Percentiles rank a stretch among this genome's conserved stretches.
These are phyloP conservation scores for Alliaria petiolata DNA, from an alignment of 345 rosid species.

Conservation along the genomic window DNA sequence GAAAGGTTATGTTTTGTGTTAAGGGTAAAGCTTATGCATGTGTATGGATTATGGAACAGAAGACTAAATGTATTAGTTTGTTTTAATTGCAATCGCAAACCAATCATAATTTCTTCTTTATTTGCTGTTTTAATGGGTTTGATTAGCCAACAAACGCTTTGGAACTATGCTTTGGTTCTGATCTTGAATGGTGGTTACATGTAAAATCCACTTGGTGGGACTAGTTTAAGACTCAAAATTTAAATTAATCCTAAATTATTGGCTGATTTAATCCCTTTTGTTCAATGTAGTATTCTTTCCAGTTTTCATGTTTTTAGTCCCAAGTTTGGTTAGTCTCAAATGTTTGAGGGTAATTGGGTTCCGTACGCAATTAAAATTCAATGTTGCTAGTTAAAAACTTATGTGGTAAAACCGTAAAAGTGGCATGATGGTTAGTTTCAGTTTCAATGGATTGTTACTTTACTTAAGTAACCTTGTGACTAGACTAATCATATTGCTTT, in stretches of 20 bases:
- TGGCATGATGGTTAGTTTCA: neutral
- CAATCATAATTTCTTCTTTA: neutral
- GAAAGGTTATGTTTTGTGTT: neutral
- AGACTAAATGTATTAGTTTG: slow-evolving; percentile 3
- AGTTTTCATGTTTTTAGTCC: neutral
- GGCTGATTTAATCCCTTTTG: neutral
- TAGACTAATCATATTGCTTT: slow-evolving; percentile 8
- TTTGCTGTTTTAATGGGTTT: slow-evolving; percentile 10
- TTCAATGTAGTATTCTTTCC: too few relatives aligned
- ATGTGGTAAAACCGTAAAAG: neutral
- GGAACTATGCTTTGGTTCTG: slow-evolving; percentile 19
- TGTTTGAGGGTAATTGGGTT: neutral
- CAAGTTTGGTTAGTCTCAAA: neutral
- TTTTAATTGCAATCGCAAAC: neutral
- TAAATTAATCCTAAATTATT: neutral
- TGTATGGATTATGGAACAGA: slow-evolving; percentile 24
- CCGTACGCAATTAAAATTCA: neutral
- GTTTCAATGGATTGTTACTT: neutral
- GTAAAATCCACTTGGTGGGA: slow-evolving; percentile 8
- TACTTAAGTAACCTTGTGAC: neutral
- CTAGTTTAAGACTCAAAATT: slow-evolving; percentile 17
- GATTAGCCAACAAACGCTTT: slow-evolving; percentile 32
- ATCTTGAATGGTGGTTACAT: slow-evolving; percentile 25
- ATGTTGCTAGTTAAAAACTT: slow-evolving; percentile 6
- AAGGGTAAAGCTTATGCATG: slow-evolving; percentile 7